These are phyloP conservation scores for Torulaspora globosa DNA, from an alignment of 1,139 yeast species.

Conservation along the genomic window DNA sequence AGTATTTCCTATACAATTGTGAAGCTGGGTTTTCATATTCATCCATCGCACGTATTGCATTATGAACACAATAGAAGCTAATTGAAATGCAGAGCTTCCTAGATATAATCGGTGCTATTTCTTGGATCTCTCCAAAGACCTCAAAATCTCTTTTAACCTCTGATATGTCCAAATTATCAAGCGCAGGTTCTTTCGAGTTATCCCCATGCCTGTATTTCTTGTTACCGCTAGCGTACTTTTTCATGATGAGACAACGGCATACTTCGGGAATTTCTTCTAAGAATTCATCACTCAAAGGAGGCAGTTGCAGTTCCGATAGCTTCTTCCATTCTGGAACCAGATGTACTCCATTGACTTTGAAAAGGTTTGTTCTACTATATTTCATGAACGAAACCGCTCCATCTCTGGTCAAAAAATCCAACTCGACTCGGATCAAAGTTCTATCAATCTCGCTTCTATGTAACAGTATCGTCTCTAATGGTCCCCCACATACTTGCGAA, in stretches of 20 bases:
- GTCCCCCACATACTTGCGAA: constrained; percentile 68
- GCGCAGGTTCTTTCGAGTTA: constrained; percentile 32
- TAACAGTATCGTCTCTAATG: constrained; percentile 51
- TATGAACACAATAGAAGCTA: constrained; percentile 56
- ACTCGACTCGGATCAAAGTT: constrained; percentile 39
- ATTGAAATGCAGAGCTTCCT: constrained; percentile 58
- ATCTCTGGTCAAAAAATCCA: constrained; percentile 51
- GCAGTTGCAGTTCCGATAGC: constrained; percentile 10
- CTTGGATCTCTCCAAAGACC: constrained; percentile 58
- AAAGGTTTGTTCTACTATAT: constrained; percentile 54
- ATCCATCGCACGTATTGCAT: constrained; percentile 62
- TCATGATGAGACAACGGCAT: constrained; percentile 43
- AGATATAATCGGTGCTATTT: constrained; percentile 64
- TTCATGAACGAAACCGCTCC: constrained; percentile 55
- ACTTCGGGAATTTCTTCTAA: constrained; percentile 31
- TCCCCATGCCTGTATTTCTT: constrained; percentile 12
- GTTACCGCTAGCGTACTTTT: constrained; percentile 21
- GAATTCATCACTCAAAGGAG: not conserved
- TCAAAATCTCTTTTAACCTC: constrained; percentile 50
- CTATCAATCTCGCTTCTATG: constrained; percentile 16
- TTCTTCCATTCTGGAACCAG: constrained; percentile 41
- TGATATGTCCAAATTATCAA: constrained; percentile 40
- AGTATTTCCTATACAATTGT: constrained; percentile 45
- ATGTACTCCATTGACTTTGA: constrained; percentile 57
- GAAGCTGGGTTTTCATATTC: constrained; percentile 40